Percentiles rank a stretch among this genome's conserved stretches.
These are phyloP conservation scores for Verbascum thapsus DNA, from an alignment of 257 asterid genomes.

Conservation along the genomic window DNA sequence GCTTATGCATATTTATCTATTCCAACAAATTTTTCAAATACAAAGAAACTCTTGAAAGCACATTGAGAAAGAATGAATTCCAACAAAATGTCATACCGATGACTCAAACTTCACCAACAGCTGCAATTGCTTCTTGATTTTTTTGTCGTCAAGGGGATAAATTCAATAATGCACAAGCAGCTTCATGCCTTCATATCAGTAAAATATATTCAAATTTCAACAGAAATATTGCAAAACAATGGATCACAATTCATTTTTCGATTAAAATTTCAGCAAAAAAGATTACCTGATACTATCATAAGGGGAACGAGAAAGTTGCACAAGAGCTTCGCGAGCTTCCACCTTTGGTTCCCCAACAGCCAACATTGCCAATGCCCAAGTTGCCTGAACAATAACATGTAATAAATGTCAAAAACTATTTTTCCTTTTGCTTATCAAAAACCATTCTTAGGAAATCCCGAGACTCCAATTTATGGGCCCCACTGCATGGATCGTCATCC, in stretches of 20 bases:
- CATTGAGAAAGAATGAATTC: too few species aligned
- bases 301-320: conserved; percentile 73
- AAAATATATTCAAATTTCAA: background rate
- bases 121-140: conserved; percentile 90
- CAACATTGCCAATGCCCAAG: conserved; percentile 82
- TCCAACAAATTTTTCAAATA: too few species aligned
- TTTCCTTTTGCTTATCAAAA: too few species aligned
- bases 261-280: conserved; percentile 8
- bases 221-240: background rate
- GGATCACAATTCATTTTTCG: background rate
- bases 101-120: conserved; percentile 90
- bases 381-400: conserved; percentile 58
- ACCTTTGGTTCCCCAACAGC: conserved; percentile 87
- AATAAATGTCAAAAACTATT: conserved; percentile 10
- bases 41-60: too few species aligned
- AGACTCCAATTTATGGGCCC: too few species aligned
- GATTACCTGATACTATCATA: conserved; percentile 80
- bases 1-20: too few species aligned
- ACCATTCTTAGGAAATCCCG: too few species aligned
- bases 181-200: conserved; percentile 76
- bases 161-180: conserved; percentile 94
- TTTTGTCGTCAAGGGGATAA: conserved; percentile 84
- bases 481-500: background rate
- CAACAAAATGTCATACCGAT: conserved; percentile 61
- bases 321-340: conserved; percentile 86